A percentile compares a stretch with the other conserved stretches of the same genome.
Evolutionary conservation across 192 early-diverging fungal genomes (phyloP).

Genomic region (Dispira parvispora): DNA sequence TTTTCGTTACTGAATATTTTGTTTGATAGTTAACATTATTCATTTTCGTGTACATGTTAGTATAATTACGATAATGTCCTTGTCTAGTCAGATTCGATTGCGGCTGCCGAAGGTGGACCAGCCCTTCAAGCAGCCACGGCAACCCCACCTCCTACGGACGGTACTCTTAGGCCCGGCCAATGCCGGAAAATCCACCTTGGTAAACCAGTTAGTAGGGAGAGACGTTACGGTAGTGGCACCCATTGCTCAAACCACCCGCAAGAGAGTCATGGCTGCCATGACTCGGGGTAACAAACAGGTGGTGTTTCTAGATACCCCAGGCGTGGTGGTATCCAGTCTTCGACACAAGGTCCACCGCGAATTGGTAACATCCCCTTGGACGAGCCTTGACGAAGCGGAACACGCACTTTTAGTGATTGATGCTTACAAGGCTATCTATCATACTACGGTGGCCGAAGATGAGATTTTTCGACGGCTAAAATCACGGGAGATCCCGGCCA

Average conservation of each 20-base stretch:
- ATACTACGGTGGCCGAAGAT: slow-evolving; percentile 20
- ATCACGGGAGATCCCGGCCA: slow-evolving; percentile 25
- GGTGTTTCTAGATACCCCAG: slow-evolving; percentile 47
- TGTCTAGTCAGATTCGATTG: background rate
- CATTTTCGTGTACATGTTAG: no score
- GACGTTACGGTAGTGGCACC: slow-evolving; percentile 37
- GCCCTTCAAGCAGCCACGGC: slow-evolving; percentile 28
- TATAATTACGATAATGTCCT: no score
- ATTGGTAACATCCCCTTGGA: slow-evolving; percentile 38
- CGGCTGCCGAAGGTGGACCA: slow-evolving; percentile 20
- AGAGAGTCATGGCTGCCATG: slow-evolving; percentile 29
- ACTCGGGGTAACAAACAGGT: slow-evolving; percentile 34
- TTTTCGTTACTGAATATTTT: no score
- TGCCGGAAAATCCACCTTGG: slow-evolving; percentile 40
- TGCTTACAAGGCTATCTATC: slow-evolving; percentile 22
- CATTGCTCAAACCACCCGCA: slow-evolving; percentile 40
- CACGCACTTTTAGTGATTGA: slow-evolving; percentile 37
- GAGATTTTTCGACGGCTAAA: slow-evolving; percentile 28
- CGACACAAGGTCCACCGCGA: slow-evolving; percentile 26
- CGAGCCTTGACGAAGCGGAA: slow-evolving; percentile 33
- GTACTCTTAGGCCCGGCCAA: slow-evolving; percentile 39
- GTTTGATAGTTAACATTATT: no score
- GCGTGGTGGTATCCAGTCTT: slow-evolving; percentile 29
- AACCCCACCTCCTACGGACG: slow-evolving; percentile 31
- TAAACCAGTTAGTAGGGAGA: slow-evolving; percentile 34